Evolutionary conservation across 352 stramenopile genomes (phyloP).

Genomic region (Phytopythium aichiense): DNA sequence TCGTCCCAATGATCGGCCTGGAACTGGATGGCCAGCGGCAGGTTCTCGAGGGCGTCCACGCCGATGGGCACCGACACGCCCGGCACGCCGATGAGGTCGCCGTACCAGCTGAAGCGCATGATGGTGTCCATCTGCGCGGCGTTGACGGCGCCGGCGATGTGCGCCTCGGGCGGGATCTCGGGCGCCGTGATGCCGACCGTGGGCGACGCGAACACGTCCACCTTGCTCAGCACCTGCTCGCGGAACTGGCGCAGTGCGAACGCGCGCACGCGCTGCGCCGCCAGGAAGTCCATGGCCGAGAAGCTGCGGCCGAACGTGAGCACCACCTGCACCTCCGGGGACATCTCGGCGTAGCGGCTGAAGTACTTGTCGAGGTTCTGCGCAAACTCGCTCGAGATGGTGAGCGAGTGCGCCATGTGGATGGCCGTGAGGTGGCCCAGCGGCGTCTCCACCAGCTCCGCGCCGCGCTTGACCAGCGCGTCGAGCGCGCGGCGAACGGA

Average conservation of each 20-base stretch:
- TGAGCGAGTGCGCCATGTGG: constrained; percentile 75
- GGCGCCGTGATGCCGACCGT: constrained; percentile 77
- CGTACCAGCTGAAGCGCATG: constrained; percentile 82
- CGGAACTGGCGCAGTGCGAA: constrained; percentile 78
- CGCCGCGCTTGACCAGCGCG: constrained; percentile 49
- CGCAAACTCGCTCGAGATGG: constrained; percentile 79
- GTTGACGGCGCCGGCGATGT: constrained; percentile 54
- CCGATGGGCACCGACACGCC: constrained; percentile 72
- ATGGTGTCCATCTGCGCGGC: constrained; percentile 47
- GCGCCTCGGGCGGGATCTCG: constrained; percentile 45
- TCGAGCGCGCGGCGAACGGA: constrained; percentile 45
- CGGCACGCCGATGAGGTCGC: constrained; percentile 86
- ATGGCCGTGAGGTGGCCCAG: constrained; percentile 79
- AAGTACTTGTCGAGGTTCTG: constrained; percentile 68
- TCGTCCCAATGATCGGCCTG: constrained; percentile 76
- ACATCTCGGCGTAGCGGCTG: constrained; percentile 46
- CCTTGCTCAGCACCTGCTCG: constrained; percentile 70
- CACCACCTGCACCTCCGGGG: constrained; percentile 70
- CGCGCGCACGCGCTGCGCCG: constrained; percentile 77
- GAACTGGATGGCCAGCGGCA: constrained; percentile 81
- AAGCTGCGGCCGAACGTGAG: constrained; percentile 66
- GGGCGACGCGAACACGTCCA: constrained; percentile 89
- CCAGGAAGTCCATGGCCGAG: constrained; percentile 74
- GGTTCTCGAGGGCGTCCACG: constrained; percentile 36
- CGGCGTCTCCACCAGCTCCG: constrained; percentile 68